These are phyloP conservation scores for Eucalyptus erythrocorys DNA, from an alignment of 345 rosid genomes.

Conservation along the genomic window DNA sequence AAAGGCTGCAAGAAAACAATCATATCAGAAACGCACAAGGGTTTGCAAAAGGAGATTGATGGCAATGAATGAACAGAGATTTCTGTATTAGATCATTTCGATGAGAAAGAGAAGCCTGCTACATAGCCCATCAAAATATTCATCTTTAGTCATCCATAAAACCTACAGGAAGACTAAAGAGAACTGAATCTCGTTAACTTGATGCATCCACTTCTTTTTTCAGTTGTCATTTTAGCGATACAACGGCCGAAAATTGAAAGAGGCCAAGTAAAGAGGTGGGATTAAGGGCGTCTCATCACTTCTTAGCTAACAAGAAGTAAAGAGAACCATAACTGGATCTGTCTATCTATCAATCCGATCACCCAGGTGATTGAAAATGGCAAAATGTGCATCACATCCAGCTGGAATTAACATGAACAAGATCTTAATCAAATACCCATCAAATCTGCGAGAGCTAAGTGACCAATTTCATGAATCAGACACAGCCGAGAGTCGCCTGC, in stretches of 20 bases:
- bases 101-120: not conserved
- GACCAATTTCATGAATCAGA: not conserved
- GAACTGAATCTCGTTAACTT: not conserved
- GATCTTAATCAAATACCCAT: not conserved
- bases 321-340: not conserved
- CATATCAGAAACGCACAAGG: not conserved
- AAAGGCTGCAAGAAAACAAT: constrained; percentile 26
- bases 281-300: not conserved
- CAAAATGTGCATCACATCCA: not conserved
- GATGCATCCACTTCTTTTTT: not conserved
- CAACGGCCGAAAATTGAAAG: not conserved
- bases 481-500: not conserved
- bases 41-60: not conserved
- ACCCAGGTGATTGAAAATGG: not conserved
- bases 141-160: not conserved
- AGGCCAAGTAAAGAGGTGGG: not conserved
- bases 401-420: not conserved
- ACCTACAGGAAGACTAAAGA: not conserved
- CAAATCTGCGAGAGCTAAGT: not conserved
- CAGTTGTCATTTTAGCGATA: not conserved
- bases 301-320: not conserved
- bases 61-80: not conserved
- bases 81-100: not conserved
- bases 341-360: not conserved
- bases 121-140: not conserved